A percentile compares a stretch with the other conserved stretches of the same genome.
Conservation (phyloP, 345 rosid genomes). For the Brassica juncea region DNA sequence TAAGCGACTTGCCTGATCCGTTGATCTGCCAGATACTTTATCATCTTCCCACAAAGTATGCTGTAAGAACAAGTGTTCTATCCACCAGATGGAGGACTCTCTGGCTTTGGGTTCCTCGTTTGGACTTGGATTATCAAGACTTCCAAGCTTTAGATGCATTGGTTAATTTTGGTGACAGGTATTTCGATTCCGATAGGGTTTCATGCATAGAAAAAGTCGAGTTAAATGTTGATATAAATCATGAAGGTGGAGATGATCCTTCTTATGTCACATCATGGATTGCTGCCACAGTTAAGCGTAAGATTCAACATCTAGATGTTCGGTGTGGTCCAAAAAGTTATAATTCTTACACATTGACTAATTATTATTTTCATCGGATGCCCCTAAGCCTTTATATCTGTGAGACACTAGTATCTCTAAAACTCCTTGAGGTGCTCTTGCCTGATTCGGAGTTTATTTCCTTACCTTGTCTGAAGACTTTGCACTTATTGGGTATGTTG, state of each 20-base stretch:
- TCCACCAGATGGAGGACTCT: neutral
- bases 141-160: neutral
- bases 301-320: no score
- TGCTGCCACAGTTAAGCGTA: no score
- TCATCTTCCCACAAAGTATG: neutral
- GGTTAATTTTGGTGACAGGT: neutral
- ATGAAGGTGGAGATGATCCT: no score
- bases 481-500: neutral
- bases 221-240: no score
- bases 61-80: neutral
- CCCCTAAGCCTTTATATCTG: neutral
- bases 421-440: neutral
- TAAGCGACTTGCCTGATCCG: neutral
- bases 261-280: no score
- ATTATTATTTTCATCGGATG: neutral
- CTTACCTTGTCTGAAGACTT: conserved; percentile 2
- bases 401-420: neutral
- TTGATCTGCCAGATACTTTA: neutral
- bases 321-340: no score
- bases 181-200: neutral
- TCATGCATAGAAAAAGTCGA: neutral
- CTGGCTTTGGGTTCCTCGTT: neutral
- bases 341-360: no score
- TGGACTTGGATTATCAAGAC: neutral
- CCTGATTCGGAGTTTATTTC: neutral